phyloP scores from a whole-genome alignment of 2,329 filamentous ascomycete genomes.

The Penicillium fuscoglaucum region DNA sequence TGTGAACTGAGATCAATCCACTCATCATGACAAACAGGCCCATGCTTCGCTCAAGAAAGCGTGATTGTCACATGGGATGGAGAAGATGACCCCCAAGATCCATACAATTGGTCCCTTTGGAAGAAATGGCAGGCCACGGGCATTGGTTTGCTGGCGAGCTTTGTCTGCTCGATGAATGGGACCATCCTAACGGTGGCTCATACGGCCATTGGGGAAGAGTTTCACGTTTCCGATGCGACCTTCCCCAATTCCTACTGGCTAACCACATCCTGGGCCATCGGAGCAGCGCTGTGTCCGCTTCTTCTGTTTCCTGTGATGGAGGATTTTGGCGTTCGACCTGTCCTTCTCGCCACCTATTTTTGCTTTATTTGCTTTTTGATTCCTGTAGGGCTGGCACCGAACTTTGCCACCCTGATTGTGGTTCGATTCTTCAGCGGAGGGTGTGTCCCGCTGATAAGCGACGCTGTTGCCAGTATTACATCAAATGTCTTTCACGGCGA shows the following conservation, averaged over 20 bases:
- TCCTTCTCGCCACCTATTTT: background rate
- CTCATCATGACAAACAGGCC: background rate
- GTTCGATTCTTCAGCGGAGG: conserved; percentile 48
- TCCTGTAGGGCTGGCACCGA: conserved; percentile 45
- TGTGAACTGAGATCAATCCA: background rate
- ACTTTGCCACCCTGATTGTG: conserved; percentile 48
- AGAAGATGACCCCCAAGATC: background rate
- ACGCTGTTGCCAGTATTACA: conserved; percentile 40
- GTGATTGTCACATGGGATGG: background rate
- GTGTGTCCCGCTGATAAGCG: conserved; percentile 45
- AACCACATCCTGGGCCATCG: background rate
- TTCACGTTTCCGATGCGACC: background rate
- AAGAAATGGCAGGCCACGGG: background rate
- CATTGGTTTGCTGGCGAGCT: background rate
- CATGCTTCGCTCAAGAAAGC: background rate
- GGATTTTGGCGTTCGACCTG: background rate
- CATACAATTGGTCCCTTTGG: background rate
- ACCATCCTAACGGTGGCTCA: background rate
- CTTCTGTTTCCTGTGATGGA: background rate
- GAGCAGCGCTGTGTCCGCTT: background rate
- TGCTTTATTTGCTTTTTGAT: conserved; percentile 29
- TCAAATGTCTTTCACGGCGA: conserved; percentile 41
- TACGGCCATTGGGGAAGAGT: background rate
- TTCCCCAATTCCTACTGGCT: background rate
- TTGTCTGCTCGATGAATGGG: background rate